Base-by-base conservation (phyloP, 148 eudicot genomes). In the Simmondsia chinensis region DNA sequence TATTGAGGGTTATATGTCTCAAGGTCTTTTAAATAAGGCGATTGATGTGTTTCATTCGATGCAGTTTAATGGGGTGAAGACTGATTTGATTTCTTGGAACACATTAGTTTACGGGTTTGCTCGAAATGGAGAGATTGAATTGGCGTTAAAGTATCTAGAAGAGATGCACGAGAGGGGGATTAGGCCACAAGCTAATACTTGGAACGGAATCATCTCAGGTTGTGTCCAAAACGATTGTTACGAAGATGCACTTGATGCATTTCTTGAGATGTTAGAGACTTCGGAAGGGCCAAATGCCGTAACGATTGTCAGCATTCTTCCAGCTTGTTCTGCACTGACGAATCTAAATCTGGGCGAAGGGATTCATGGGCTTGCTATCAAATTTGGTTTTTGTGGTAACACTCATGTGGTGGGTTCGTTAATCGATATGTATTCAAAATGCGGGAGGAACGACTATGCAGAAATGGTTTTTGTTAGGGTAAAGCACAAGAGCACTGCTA, bases 181-280 rank as follows among this genome's bases (percentile, higher is more conserved):
- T 41, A 57, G 25, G 32, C 60, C 69, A 2, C 42, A 48, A 33
- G 73, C 36, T 14, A 69, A 48, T 57, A 54, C 83, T 19, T 77
- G 78, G 75, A 77, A 77, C 41, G 78, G 75, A 25, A 46, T 77
- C 26, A 77, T 77, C 50, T 69, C 83, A 21, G 83, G 79, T 13
- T 77, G 61, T 56, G 64, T 52, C 33, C 59, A 65, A 34, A 65
- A 57, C 52, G 66, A 64, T 26, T 63, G 4, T 48, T 69, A 50
- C 19, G 53, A 62, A 56, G 71, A 55, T 12, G 83, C 75, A 52
- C 48, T 77, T 51, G 67, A 69, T 43, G 38, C 56, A 29, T 72
- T 54, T 47, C 15, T 47, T 12, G 37, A 50, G 50, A 66, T 77
- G 73, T 28, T 70, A 24, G 40, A 41, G 49, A 60, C 46, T 30